Conservation (phyloP, 768 basidiomycete species). For the Rickenella mellea region DNA sequence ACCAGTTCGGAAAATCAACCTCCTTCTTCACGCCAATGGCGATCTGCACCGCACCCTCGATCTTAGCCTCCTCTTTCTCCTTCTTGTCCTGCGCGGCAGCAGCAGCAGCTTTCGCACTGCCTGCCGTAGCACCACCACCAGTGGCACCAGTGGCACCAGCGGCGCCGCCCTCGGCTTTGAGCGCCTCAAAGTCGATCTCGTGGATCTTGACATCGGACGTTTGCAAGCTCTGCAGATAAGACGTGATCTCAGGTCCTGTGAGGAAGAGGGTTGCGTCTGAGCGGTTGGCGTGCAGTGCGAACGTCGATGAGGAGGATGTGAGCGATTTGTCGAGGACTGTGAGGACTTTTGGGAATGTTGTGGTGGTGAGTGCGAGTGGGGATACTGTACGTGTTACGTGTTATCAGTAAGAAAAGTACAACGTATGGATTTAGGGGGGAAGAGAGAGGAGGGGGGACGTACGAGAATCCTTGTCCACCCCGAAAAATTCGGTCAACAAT, state of each 20-base stretch:
- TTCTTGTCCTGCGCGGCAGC: constrained; percentile 27
- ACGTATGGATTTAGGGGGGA: constrained; percentile 1
- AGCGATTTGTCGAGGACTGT: constrained; percentile 76
- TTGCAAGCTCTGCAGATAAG: constrained; percentile 66
- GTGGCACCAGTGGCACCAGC: constrained; percentile 19
- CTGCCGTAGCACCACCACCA: too few relatives aligned
- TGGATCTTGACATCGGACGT: constrained; percentile 55
- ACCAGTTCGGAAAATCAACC: constrained; percentile 90
- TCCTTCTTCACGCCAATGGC: constrained; percentile 95
- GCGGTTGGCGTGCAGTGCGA: constrained; percentile 70
- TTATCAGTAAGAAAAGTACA: constrained; percentile 2
- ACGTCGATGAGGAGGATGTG: constrained; percentile 52
- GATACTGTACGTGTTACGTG: constrained; percentile 47
- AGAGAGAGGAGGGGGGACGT: constrained; percentile 22
- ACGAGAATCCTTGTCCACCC: constrained; percentile 80
- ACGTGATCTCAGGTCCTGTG: constrained; percentile 62
- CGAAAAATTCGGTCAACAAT: constrained; percentile 76
- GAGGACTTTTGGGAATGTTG: constrained; percentile 59
- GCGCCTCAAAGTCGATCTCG: constrained; percentile 61
- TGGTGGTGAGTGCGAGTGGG: constrained; percentile 58
- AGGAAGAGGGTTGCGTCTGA: constrained; percentile 70
- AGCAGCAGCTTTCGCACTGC: constrained; percentile 28
- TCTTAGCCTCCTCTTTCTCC: constrained; percentile 69
- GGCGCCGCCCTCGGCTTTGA: constrained; percentile 37
- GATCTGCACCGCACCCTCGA: constrained; percentile 83